Conservation (phyloP, 2,329 filamentous ascomycete genomes). For the Catunica adiposa region DNA sequence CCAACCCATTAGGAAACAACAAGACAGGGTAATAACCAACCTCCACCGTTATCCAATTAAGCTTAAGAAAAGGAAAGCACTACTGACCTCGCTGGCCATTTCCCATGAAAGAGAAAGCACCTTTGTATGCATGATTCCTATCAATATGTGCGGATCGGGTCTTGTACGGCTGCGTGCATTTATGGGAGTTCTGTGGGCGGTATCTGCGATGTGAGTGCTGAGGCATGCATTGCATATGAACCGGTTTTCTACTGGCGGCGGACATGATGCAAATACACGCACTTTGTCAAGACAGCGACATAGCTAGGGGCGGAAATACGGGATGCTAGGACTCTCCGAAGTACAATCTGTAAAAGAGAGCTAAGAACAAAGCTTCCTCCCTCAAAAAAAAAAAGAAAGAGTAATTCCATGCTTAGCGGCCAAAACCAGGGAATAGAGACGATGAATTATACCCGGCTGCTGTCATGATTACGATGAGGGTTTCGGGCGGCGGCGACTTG, state of each 20-base stretch:
- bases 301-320: conserved; percentile 1
- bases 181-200: too few relatives aligned
- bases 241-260: not conserved
- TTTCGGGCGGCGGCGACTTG: too few relatives aligned
- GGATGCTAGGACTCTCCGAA: not conserved
- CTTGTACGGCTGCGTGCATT: not conserved
- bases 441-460: too few relatives aligned
- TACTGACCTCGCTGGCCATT: too few relatives aligned
- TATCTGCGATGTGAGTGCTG: not conserved
- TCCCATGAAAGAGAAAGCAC: too few relatives aligned
- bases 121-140: too few relatives aligned
- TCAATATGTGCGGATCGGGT: too few relatives aligned
- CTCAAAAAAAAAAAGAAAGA: not conserved
- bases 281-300: not conserved
- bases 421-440: too few relatives aligned
- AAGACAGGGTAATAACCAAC: too few relatives aligned
- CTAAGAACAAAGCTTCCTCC: not conserved
- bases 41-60: too few relatives aligned
- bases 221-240: not conserved
- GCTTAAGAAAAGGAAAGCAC: too few relatives aligned
- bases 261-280: not conserved
- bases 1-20: not conserved
- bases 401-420: not conserved
- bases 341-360: not conserved
- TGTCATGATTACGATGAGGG: too few relatives aligned